A percentile compares a stretch with the other conserved stretches of the same genome.
Conservation (phyloP, 2,329 filamentous ascomycete genomes). For the Zymoseptoria tritici region DNA sequence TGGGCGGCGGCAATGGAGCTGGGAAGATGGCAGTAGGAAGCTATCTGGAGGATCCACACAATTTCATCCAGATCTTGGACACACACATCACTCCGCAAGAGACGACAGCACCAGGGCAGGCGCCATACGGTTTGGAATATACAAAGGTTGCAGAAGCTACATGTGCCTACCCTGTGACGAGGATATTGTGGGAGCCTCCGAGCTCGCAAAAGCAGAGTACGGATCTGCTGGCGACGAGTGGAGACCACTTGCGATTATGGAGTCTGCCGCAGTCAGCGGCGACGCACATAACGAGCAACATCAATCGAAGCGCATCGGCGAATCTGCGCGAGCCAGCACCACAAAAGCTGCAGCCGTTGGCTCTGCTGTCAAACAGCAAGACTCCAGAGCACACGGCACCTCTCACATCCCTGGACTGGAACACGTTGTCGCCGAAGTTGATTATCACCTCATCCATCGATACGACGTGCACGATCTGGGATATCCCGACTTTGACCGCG, state of each 20-base stretch:
- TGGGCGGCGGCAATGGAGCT: constrained; percentile 64
- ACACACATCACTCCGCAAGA: constrained; percentile 67
- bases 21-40: constrained; percentile 93
- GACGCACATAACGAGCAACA: constrained; percentile 59
- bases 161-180: constrained; percentile 93
- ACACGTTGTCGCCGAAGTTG: constrained; percentile 88
- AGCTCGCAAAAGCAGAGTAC: constrained; percentile 93
- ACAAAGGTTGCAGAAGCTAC: constrained; percentile 91
- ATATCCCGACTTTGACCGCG: constrained; percentile 92
- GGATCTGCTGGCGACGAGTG: constrained; percentile 88
- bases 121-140: constrained; percentile 78
- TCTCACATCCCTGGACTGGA: constrained; percentile 95
- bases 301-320: constrained; percentile 56
- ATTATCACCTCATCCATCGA: constrained; percentile 99
- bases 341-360: constrained; percentile 85
- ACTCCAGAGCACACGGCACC: constrained; percentile 96
- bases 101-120: constrained; percentile 59
- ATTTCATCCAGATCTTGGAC: constrained; percentile 98
- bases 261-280: constrained; percentile 58
- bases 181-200: constrained; percentile 91
- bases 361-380: constrained; percentile 92
- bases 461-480: constrained; percentile 98
- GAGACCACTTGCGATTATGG: constrained; percentile 90
- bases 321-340: constrained; percentile 53
- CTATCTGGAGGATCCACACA: constrained; percentile 95